Evolutionary conservation across 495 filamentous ascomycete genomes (phyloP), one percentile per base, ranked within the genome.

Genomic region (Sordaria brevicollis): DNA sequence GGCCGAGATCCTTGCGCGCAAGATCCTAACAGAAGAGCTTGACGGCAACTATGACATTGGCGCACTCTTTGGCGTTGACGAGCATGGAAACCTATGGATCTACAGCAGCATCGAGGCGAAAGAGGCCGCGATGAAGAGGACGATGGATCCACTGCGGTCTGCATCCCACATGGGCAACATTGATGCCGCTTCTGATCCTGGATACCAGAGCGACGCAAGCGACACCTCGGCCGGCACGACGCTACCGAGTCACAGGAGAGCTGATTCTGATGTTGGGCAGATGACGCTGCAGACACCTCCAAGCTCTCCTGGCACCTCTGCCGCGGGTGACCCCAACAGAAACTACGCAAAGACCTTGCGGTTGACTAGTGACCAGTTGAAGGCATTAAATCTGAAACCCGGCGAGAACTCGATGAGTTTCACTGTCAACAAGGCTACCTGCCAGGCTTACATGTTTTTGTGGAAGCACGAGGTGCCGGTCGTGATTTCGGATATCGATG

Each of bases 401-500:
- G 95, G 95, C 5, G 85, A 90, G 37, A 99, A 99, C 78, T 84
- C 88, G 4, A 94, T 98, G 87, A 93, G 92, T 75, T 99, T 99
- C 79, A 97, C 90, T 35, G 95, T 99, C 57, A 97, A 97, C 79
- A 86, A 91, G 70, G 94, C 96, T 1, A 96, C 91, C 0, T 98
- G 96, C 80, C 87, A 88, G 37, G 96, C 93, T 2, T 90, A 85
- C 72, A 97, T 99, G 91, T 99, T 91, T 74, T 85, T 94, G 68
- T 98, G 95, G 95, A 89, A 86, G 73, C 86, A 94, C 70, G 91
- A 95, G 72, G 89, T 88, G 0, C 96, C 95, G 0, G 93, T 97
- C 66, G 94, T 99, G 31, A 97, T 99, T 72, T 97, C 94, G 13
- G 95, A 99, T 80, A 97, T 99, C 74, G 95, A 99, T 81, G 95